phyloP scores from a whole-genome alignment of 805 yeast genomes.

The Starmerella powellii region DNA sequence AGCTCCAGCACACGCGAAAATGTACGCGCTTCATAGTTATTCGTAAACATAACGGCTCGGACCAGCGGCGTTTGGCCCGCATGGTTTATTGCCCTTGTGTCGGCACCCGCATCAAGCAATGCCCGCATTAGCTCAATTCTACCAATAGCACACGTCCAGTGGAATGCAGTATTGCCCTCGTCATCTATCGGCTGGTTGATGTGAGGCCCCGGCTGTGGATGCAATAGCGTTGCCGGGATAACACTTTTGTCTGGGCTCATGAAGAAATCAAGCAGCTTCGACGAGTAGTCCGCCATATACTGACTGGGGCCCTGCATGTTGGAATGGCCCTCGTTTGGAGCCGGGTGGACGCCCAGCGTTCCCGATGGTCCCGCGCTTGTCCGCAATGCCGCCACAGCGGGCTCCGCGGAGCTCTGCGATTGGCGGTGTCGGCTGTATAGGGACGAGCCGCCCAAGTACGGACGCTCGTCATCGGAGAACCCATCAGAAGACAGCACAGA shows the following conservation, averaged over 20 bases:
- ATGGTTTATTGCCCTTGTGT: constrained; percentile 45
- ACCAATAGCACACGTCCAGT: constrained; percentile 98
- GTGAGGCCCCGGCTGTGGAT: constrained; percentile 55
- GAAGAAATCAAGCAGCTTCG: constrained; percentile 41
- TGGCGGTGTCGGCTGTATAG: constrained; percentile 1
- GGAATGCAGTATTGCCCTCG: constrained; percentile 88
- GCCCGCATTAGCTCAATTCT: constrained; percentile 65
- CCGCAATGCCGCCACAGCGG: constrained; percentile 6
- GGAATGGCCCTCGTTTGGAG: neutral
- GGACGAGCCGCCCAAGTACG: constrained; percentile 7
- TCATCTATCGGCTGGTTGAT: constrained; percentile 76
- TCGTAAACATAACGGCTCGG: constrained; percentile 74
- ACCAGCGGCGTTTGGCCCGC: constrained; percentile 81
- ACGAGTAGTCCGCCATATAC: constrained; percentile 33
- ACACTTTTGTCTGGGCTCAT: constrained; percentile 45
- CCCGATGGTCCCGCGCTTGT: neutral
- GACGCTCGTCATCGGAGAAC: constrained; percentile 15
- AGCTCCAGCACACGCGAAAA: constrained; percentile 70
- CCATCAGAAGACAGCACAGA: constrained; percentile 20
- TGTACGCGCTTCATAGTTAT: constrained; percentile 67
- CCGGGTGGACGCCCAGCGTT: neutral
- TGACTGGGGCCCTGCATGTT: constrained; percentile 10
- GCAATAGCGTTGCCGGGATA: constrained; percentile 53
- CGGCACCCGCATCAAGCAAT: constrained; percentile 63
- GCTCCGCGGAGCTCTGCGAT: constrained; percentile 6